Evolutionary conservation across 345 rosid genomes (phyloP), one percentile per base, ranked within the genome.

Genomic region (Brassica carinata): DNA sequence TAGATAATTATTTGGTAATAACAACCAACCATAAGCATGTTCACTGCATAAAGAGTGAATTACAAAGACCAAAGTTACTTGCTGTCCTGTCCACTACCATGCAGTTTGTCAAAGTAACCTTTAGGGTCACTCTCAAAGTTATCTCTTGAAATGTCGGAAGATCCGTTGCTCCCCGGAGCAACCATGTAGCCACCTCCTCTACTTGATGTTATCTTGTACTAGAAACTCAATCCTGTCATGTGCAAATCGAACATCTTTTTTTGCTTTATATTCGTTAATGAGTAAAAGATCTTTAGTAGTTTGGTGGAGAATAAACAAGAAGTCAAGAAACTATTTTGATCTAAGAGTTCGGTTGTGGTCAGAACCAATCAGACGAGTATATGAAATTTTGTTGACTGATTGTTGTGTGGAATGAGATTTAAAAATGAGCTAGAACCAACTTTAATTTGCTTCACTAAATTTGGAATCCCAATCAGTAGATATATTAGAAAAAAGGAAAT

Each of bases 71-170:
- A 51, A 63, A 19, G 0, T 81, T 19, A 81, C 38, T 81, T 81
- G 23, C 43, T 74, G 53, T 51, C 73, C 61, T 55, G 82, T 34
- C 82, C 77, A 66, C 30, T 63, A 36, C 77, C 73, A 76, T 76
- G 74, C 11, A 81, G 74, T 65, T 76, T 76, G 66, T 81, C 77
- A 66, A 76, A 81, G 48, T 71, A 66, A 19, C 77, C 69, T 71
- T 81, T 81, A 8, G 84, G 84, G 8, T 76, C 64, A 57, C 58
- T 76, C 65, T 81, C 80, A 66, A 71, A 81, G 69, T 27, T 33
- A 30, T 30, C 84, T 67, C 80, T 81, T 3, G 84, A 71, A 43
- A 81, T 81, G 77, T 76, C 43, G 10, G 73, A 23, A 2, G 79
- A 55, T 2, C 84, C 77, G 27, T 11, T 23, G 76, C 69, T 76